Percentiles rank a stretch among this genome's conserved stretches.
Conservation (phyloP, 305 asterid genomes). For the Plantago coronopus region DNA sequence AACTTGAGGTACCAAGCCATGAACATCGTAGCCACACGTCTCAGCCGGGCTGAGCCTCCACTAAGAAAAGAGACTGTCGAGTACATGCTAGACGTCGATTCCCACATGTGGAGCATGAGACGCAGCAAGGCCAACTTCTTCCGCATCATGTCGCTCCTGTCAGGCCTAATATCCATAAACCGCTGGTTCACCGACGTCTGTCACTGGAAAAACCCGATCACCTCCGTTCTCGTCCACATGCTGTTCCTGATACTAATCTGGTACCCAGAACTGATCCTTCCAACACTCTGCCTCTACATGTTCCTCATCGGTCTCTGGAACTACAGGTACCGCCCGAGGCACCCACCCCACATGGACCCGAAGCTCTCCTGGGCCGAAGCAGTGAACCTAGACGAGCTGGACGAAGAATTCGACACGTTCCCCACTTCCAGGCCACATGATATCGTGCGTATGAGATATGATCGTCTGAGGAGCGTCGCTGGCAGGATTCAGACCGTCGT, state of each 20-base stretch:
- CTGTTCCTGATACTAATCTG: slow-evolving; percentile 43
- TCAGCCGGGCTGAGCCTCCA: slow-evolving; percentile 55
- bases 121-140: slow-evolving; percentile 57
- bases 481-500: slow-evolving; percentile 52
- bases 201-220: slow-evolving; percentile 51
- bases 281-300: slow-evolving; percentile 51
- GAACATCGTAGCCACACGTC: slow-evolving; percentile 46
- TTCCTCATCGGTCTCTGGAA: slow-evolving; percentile 57
- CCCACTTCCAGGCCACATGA: slow-evolving; percentile 45
- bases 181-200: slow-evolving; percentile 46
- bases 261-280: slow-evolving; percentile 52
- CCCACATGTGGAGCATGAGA: slow-evolving; percentile 62
- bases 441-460: slow-evolving; percentile 46
- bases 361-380: slow-evolving; percentile 55
- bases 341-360: slow-evolving; percentile 60
- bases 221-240: slow-evolving; percentile 48
- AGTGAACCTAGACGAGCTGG: slow-evolving; percentile 51
- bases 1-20: slow-evolving; percentile 49
- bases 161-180: slow-evolving; percentile 37
- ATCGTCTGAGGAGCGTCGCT: slow-evolving; percentile 49
- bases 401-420: slow-evolving; percentile 59
- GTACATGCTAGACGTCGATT: slow-evolving; percentile 55
- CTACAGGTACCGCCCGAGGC: slow-evolving; percentile 45
- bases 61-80: slow-evolving; percentile 54
- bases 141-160: slow-evolving; percentile 45